A percentile compares a stretch with the other conserved stretches of the same genome.
Evolutionary conservation across 2,329 filamentous ascomycete genomes (phyloP).

Genomic region (Annulohypoxylon truncatum): DNA sequence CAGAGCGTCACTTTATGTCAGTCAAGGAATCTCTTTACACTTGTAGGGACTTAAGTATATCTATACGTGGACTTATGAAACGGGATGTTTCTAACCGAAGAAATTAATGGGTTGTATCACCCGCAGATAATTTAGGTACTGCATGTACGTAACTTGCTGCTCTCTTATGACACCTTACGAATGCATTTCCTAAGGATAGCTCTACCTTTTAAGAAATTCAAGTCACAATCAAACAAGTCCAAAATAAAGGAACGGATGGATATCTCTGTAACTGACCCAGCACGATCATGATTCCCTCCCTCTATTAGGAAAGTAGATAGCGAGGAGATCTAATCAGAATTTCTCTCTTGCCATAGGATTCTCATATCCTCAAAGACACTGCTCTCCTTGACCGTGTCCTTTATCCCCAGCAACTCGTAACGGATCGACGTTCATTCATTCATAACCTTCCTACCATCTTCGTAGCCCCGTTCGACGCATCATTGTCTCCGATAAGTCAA

Average conservation of each 20-base stretch:
- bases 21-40: too few relatives aligned
- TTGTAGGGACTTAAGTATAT: too few relatives aligned
- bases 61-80: too few relatives aligned
- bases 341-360: constrained; percentile 6
- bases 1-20: too few relatives aligned
- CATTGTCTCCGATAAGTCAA: constrained; percentile 38
- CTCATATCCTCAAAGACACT: constrained; percentile 18
- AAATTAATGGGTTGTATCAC: too few relatives aligned
- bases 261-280: constrained; percentile 10
- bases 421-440: constrained; percentile 14
- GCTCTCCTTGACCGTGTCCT: neutral
- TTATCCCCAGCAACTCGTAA: neutral
- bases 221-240: neutral
- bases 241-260: neutral
- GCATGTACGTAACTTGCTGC: too few relatives aligned
- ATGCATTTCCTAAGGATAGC: neutral
- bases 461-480: neutral
- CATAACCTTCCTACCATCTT: constrained; percentile 24
- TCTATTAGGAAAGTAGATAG: constrained; percentile 21
- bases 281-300: constrained; percentile 9
- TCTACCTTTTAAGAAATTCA: neutral
- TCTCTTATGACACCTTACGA: neutral
- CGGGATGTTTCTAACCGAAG: too few relatives aligned
- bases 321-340: constrained; percentile 23
- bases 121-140: too few relatives aligned